Percentiles rank a stretch among this genome's conserved stretches.
phyloP scores from a whole-genome alignment of 108 stramenopile species.

The Nitzschia sp. region DNA sequence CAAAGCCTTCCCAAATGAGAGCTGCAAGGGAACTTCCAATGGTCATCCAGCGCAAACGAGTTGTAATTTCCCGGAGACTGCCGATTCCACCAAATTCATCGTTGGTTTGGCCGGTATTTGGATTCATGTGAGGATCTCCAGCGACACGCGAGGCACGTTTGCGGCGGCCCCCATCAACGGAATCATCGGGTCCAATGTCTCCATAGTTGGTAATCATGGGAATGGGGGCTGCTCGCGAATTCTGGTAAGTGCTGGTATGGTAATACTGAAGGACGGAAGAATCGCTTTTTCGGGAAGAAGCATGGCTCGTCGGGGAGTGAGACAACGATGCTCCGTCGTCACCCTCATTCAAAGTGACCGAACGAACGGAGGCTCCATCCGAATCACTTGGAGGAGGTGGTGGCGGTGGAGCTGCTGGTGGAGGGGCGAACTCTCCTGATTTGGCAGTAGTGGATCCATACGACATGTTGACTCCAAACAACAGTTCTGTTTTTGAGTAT shows the following conservation, averaged over 20 bases:
- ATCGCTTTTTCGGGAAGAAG: neutral
- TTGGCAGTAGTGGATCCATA: neutral
- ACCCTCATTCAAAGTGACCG: neutral
- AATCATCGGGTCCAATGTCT: neutral
- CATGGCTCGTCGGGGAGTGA: neutral
- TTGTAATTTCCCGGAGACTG: slow-evolving; percentile 29
- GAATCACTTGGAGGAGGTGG: slow-evolving; percentile 26
- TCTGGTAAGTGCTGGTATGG: slow-evolving; percentile 10
- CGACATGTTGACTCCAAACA: neutral
- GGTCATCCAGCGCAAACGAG: slow-evolving; percentile 33
- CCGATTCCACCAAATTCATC: slow-evolving; percentile 34
- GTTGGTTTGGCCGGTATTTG: slow-evolving; percentile 49
- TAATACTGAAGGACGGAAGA: neutral
- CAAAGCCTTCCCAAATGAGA: slow-evolving; percentile 43
- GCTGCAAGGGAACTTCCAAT: slow-evolving; percentile 25
- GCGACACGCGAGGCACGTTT: neutral
- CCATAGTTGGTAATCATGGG: slow-evolving; percentile 28
- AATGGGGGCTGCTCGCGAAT: slow-evolving; percentile 16
- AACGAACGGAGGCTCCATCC: slow-evolving; percentile 4
- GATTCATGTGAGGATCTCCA: slow-evolving; percentile 37
- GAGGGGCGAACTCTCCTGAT: slow-evolving; percentile 5
- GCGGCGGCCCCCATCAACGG: neutral
- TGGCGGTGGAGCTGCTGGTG: slow-evolving; percentile 23
- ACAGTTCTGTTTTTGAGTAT: no score
- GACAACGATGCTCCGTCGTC: neutral